Percentiles rank a stretch among this genome's conserved stretches.
Conservation (phyloP, 192 early-diverging fungal species). For the Entomortierella chlamydospora region DNA sequence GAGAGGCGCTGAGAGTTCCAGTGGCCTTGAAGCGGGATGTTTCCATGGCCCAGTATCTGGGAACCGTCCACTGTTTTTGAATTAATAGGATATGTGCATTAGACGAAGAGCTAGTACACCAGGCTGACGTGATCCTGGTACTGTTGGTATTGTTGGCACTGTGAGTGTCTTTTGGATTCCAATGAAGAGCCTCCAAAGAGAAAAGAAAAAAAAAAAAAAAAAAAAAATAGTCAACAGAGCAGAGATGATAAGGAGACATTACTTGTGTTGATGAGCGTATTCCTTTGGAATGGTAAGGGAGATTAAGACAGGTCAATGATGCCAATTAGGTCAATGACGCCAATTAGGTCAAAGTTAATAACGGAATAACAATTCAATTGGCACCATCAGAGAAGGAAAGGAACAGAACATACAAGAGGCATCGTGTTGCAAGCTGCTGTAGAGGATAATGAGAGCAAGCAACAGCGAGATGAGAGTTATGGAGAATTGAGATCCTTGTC, state of each 20-base stretch:
- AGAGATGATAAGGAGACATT: too few relatives aligned
- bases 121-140: too few relatives aligned
- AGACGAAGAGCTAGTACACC: not conserved
- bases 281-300: constrained; percentile 42
- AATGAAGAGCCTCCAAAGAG: too few relatives aligned
- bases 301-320: too few relatives aligned
- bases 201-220: too few relatives aligned
- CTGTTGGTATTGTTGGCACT: too few relatives aligned
- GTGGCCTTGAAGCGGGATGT: constrained; percentile 71
- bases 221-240: too few relatives aligned
- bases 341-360: not conserved
- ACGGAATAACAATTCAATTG: not conserved
- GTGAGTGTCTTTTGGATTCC: too few relatives aligned
- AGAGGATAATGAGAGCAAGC: not conserved
- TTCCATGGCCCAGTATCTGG: constrained; percentile 91
- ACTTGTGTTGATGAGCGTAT: constrained; percentile 69
- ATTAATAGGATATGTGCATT: not conserved
- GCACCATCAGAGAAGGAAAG: not conserved
- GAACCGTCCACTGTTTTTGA: constrained; percentile 61
- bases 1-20: constrained; percentile 64
- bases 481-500: not conserved
- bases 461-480: not conserved
- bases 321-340: not conserved
- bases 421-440: not conserved
- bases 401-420: not conserved